A percentile compares a stretch with the other conserved stretches of the same genome.
Evolutionary conservation across 2,329 filamentous ascomycete species (phyloP).

Genomic region (Akanthomyces muscarius): DNA sequence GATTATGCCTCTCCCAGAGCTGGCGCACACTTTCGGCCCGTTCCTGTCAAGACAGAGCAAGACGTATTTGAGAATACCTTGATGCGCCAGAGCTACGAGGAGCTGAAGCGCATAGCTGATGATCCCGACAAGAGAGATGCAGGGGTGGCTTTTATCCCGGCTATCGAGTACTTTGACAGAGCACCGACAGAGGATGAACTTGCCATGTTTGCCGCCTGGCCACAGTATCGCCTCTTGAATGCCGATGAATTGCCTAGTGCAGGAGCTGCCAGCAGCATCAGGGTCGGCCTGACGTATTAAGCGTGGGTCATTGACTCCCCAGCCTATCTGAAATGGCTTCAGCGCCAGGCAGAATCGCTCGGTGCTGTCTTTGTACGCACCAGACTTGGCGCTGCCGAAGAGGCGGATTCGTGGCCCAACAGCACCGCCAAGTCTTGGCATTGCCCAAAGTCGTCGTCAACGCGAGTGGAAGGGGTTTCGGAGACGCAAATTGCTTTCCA

Average conservation of each 20-base stretch:
- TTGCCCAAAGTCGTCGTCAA: slow-evolving; percentile 9
- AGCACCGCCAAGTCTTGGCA: not conserved
- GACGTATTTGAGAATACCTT: not conserved
- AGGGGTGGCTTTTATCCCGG: not conserved
- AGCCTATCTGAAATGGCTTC: slow-evolving; percentile 6
- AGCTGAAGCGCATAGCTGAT: slow-evolving; percentile 1
- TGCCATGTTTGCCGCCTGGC: slow-evolving; percentile 1
- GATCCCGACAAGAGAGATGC: not conserved
- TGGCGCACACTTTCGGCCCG: slow-evolving; percentile 11
- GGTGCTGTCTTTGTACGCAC: slow-evolving; percentile 1
- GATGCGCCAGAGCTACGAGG: slow-evolving; percentile 11
- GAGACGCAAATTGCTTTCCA: slow-evolving; percentile 6
- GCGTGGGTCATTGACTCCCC: slow-evolving; percentile 10
- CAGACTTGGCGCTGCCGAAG: not conserved
- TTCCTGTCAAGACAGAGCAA: slow-evolving; percentile 4
- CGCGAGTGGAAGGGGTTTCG: slow-evolving; percentile 4
- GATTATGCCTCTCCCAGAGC: slow-evolving; percentile 10
- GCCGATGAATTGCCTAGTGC: not conserved
- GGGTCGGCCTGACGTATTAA: slow-evolving; percentile 2
- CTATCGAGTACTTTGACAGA: slow-evolving; percentile 8
- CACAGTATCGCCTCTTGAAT: not conserved
- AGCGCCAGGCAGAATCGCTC: not conserved
- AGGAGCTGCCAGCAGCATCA: not conserved
- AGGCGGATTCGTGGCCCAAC: not conserved
- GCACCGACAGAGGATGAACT: not conserved